Evolutionary conservation across 2,329 filamentous ascomycete species (phyloP).

Genomic region (Colletotrichum costaricense): DNA sequence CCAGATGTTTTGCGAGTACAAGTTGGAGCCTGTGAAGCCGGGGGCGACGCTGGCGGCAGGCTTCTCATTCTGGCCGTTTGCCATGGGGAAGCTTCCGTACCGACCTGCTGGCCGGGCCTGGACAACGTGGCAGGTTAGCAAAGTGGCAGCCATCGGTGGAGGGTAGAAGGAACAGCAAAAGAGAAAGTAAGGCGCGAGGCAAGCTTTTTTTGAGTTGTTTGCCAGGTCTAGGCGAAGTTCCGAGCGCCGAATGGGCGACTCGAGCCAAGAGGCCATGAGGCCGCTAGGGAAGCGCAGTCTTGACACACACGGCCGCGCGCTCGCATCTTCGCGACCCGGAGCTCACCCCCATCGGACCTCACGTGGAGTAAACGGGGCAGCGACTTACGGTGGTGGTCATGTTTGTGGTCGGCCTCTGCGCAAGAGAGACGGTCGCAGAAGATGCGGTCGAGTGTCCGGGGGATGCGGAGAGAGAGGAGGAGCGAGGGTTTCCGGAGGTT

Average conservation of each 20-base stretch:
- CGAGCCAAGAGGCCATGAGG: conserved; percentile 29
- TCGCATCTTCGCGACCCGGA: conserved; percentile 38
- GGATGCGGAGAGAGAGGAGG: background rate
- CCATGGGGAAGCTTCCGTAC: conserved; percentile 51
- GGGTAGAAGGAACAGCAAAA: conserved; percentile 22
- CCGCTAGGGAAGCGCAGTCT: conserved; percentile 47
- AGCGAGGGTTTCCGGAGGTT: conserved; percentile 25
- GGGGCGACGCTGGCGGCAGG: conserved; percentile 47
- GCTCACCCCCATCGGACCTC: conserved; percentile 30
- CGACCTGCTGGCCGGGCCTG: conserved; percentile 52
- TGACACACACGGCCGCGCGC: conserved; percentile 48
- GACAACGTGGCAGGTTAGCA: conserved; percentile 33
- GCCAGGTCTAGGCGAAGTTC: conserved; percentile 35
- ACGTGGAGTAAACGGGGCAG: conserved; percentile 28
- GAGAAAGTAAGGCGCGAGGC: conserved; percentile 22
- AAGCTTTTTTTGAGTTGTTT: conserved; percentile 28
- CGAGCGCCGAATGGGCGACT: conserved; percentile 31
- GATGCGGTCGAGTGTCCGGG: conserved; percentile 39
- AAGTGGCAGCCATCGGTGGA: conserved; percentile 26
- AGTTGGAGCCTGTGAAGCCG: conserved; percentile 47
- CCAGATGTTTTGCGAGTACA: conserved; percentile 52
- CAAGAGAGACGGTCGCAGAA: conserved; percentile 40
- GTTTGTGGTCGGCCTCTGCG: conserved; percentile 31
- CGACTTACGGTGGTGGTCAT: conserved; percentile 54
- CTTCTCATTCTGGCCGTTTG: conserved; percentile 45